A percentile compares a stretch with the other conserved stretches of the same genome.
Conservation (phyloP, 176 grass and related monocot species). For the Tuctoria greenei region DNA sequence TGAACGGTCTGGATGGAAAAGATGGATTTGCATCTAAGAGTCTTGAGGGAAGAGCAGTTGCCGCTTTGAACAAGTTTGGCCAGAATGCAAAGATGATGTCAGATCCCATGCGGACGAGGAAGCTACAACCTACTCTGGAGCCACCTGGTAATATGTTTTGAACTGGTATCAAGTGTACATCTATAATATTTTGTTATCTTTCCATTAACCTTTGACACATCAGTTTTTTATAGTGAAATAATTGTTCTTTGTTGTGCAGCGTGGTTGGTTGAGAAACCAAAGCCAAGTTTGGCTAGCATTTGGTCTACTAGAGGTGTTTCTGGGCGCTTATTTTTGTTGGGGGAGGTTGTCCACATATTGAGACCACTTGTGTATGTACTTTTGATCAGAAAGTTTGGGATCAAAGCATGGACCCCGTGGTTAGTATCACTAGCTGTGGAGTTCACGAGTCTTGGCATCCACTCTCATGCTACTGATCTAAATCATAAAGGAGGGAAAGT, state of each 20-base stretch:
- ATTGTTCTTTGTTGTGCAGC: conserved; percentile 25
- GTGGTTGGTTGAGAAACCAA: conserved; percentile 53
- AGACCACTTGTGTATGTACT: conserved; percentile 88
- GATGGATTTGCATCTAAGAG: conserved; percentile 52
- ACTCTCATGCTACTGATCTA: conserved; percentile 59
- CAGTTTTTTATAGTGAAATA: neutral
- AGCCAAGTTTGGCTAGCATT: conserved; percentile 63
- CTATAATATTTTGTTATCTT: neutral
- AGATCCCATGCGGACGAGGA: conserved; percentile 51
- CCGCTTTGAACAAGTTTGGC: conserved; percentile 86
- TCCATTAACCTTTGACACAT: neutral
- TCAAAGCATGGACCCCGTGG: conserved; percentile 94
- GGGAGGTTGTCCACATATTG: conserved; percentile 80
- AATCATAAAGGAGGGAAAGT: conserved; percentile 49
- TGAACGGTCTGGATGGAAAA: conserved; percentile 47
- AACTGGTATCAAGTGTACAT: neutral
- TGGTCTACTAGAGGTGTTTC: conserved; percentile 75
- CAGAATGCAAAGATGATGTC: conserved; percentile 74
- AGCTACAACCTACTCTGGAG: conserved; percentile 36
- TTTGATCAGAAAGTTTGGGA: conserved; percentile 87
- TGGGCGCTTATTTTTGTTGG: conserved; percentile 69
- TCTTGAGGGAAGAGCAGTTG: conserved; percentile 85
- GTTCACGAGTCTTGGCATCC: conserved; percentile 72
- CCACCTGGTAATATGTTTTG: conserved; percentile 42
- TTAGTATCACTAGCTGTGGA: conserved; percentile 83